Evolutionary conservation across 768 basidiomycete genomes (phyloP).

Genomic region (Neoboletus subvelutipes): DNA sequence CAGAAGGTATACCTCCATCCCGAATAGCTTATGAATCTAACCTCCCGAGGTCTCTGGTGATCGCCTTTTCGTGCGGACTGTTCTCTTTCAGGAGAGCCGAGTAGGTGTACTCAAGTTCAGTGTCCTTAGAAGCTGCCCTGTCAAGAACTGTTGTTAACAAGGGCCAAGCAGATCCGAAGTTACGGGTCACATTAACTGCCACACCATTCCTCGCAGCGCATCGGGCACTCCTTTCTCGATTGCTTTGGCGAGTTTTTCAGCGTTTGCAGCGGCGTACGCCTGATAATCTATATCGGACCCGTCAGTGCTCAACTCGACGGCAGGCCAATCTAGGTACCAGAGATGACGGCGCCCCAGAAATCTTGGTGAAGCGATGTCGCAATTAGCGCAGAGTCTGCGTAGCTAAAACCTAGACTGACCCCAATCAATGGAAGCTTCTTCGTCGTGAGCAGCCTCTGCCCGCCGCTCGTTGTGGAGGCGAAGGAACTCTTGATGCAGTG

Average conservation of each 20-base stretch:
- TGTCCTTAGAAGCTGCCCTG: constrained; percentile 93
- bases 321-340: constrained; percentile 47
- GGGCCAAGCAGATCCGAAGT: constrained; percentile 3
- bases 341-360: constrained; percentile 95
- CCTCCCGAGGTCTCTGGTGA: constrained; percentile 88
- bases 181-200: constrained; percentile 81
- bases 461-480: constrained; percentile 60
- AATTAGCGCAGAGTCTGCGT: constrained; percentile 3
- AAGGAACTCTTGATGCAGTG: constrained; percentile 75
- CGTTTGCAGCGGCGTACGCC: constrained; percentile 72
- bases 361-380: constrained; percentile 42
- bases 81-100: constrained; percentile 75
- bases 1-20: constrained; percentile 7
- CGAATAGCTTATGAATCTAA: constrained; percentile 27
- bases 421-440: constrained; percentile 69
- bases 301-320: constrained; percentile 7
- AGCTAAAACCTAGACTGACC: constrained; percentile 42
- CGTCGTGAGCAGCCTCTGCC: constrained; percentile 36
- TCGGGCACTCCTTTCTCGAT: constrained; percentile 92
- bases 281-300: constrained; percentile 69
- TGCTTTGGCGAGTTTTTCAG: constrained; percentile 80
- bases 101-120: constrained; percentile 81
- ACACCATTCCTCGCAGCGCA: constrained; percentile 90
- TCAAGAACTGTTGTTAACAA: constrained; percentile 17
- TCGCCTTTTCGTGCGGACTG: constrained; percentile 92